Conservation (phyloP, 176 grass and related monocot species). For the Miscanthus lutarioriparius region DNA sequence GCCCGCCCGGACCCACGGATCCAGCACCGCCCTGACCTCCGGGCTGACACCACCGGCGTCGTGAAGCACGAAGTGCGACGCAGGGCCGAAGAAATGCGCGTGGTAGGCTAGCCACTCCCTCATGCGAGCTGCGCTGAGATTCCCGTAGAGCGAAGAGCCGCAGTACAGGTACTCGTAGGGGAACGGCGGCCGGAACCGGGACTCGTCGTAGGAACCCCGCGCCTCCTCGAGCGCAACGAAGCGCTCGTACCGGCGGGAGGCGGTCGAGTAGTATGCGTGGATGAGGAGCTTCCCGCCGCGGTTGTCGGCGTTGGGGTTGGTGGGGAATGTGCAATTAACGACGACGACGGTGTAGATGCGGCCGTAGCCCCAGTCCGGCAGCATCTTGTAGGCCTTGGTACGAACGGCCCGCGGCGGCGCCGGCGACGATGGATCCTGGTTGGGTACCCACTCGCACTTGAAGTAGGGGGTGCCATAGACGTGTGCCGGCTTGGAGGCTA, state of each 20-base stretch:
- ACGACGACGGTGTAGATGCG: conserved; percentile 76
- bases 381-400: conserved; percentile 66
- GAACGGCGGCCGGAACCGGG: conserved; percentile 51
- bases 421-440: conserved; percentile 8
- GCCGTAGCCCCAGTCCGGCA: conserved; percentile 94
- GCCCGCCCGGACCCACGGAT: conserved; percentile 69
- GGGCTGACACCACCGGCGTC: conserved; percentile 75
- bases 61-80: conserved; percentile 76
- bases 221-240: conserved; percentile 75
- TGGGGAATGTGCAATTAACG: conserved; percentile 79
- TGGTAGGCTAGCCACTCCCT: conserved; percentile 94
- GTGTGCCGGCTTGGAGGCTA: conserved; percentile 85
- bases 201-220: conserved; percentile 55
- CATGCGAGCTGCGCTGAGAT: conserved; percentile 56
- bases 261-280: conserved; percentile 63
- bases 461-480: conserved; percentile 73
- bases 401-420: conserved; percentile 34
- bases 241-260: conserved; percentile 63
- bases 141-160: conserved; percentile 85
- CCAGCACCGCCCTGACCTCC: conserved; percentile 62
- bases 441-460: conserved; percentile 82
- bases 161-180: conserved; percentile 88
- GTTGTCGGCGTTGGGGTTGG: conserved; percentile 55
- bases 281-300: conserved; percentile 63
- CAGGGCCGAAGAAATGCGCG: conserved; percentile 60